Evolutionary conservation across 1,139 yeast species (phyloP), one percentile per base, ranked within the genome.

Genomic region (Pichia sp.): DNA sequence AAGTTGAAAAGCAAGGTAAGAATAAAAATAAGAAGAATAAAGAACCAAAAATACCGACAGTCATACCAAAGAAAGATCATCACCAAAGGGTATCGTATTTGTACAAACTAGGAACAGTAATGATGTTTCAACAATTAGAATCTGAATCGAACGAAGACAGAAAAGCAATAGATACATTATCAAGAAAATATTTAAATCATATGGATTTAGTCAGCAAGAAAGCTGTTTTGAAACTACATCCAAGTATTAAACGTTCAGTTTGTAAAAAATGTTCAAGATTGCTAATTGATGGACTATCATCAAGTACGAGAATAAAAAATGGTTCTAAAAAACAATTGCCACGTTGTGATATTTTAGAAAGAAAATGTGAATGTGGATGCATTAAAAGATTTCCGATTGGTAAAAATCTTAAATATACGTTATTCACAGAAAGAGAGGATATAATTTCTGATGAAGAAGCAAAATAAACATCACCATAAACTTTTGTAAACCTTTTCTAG

Each of bases 211-310:
- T 83, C 11, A 74, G 86, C 3, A 79, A 80, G 58, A 82, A 80
- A 59, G 73, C 79, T 6, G 89, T 83, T 7, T 59, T 81, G 16
- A 76, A 83, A 56, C 58, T 82, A 44, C 74, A 83, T 34, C 88
- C 88, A 0, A 67, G 67, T 26, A 59, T 85, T 22, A 85, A 85
- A 60, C 67, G 90, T 53, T 68, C 72, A 1, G 57, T 79, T 25
- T 85, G 94, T 63, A 83, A 82, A 56, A 64, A 63, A 25, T 85
- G 94, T 60, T 62, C 73, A 47, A 62, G 74, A 11, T 53, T 74
- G 11, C 65, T 75, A 48, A 59, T 75, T 0, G 76, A 80, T 0
- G 85, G 85, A 0, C 68, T 58, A 43, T 61, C 7, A 59, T 70
- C 30, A 54, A 61, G 39, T 42, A 68, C 20, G 67, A 66, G 56